Base-by-base conservation (phyloP, 2,329 filamentous ascomycete species). In the Didymella sp. region DNA sequence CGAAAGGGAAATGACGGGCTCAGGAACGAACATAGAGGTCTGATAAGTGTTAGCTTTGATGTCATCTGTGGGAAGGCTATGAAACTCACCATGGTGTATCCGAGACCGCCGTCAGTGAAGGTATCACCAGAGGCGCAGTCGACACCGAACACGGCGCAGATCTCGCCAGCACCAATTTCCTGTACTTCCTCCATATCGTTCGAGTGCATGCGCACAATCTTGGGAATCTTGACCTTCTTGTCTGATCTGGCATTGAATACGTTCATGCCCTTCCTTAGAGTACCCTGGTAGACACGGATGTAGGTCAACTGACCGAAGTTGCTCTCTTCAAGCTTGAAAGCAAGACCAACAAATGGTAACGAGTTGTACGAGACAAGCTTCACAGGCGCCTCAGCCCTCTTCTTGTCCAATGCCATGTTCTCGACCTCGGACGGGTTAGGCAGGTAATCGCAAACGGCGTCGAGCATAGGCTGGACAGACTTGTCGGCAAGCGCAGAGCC, bases 301-400 rank as follows among this genome's bases (percentile, higher is more conserved):
- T 99, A 99, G 51, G 95, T 99, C 73, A 99, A 85, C 78, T 99
- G 95, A 40, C 95, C 95, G 71, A 96, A 99, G 77, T 96, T 97
- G 80, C 94, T 96, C 80, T 99, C 95, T 83, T 99, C 95, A 21
- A 99, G 87, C 84, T 99, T 99, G 84, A 99, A 99, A 9, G 95
- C 95, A 61, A 99, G 84, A 46, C 95, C 95, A 53, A 97, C 92
- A 72, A 98, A 97, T 0, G 95, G 95, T 22, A 96, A 82, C 21
- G 91, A 89, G 78, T 96, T 95, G 81, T 98, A 97, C 1, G 94
- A 92, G 17, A 97, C 87, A 53, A 99, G 86, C 75, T 94, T 90
- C 58, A 96, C 93, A 2, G 87, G 84, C 45, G 88, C 85, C 77
- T 99, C 95, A 40, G 82, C 82, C 69, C 90, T 87, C 73, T 88